These are phyloP conservation scores for Ascoidea tarda DNA, from an alignment of 805 yeast genomes.

Conservation along the genomic window DNA sequence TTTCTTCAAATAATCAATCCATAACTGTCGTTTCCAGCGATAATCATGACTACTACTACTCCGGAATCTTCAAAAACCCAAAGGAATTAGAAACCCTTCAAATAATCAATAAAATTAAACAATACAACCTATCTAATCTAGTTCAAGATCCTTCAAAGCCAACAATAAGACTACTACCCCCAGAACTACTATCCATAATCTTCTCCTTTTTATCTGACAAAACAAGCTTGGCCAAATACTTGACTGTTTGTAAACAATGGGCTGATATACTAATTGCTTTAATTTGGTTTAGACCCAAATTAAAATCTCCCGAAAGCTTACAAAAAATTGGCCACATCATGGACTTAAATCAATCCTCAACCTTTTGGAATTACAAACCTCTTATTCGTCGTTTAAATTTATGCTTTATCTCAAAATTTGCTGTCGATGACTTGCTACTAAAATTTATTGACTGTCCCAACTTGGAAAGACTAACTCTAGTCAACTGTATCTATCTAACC, in stretches of 20 bases:
- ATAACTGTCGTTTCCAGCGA: too few species aligned
- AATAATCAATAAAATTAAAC: too few species aligned
- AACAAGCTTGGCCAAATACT: constrained; percentile 41
- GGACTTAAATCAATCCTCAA: constrained; percentile 28
- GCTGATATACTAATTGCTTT: constrained; percentile 64
- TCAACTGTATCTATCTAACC: constrained; percentile 58
- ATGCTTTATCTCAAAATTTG: constrained; percentile 53
- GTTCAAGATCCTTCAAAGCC: neutral
- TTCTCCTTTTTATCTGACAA: constrained; percentile 50
- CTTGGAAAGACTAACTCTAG: constrained; percentile 75
- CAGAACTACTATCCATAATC: constrained; percentile 47
- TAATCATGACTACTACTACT: too few species aligned
- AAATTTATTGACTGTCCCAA: constrained; percentile 56
- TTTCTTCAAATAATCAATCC: too few species aligned
- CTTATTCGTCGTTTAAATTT: constrained; percentile 72
- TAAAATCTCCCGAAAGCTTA: constrained; percentile 36
- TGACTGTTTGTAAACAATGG: constrained; percentile 73
- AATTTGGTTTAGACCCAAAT: constrained; percentile 78
- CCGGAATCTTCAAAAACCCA: too few species aligned
- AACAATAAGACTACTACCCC: constrained; percentile 22
- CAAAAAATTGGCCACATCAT: constrained; percentile 42
- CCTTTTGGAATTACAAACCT: constrained; percentile 52
- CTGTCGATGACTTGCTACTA: constrained; percentile 48
- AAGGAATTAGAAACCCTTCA: too few species aligned
- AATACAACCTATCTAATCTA: too few species aligned